A percentile compares a stretch with the other conserved stretches of the same genome.
Evolutionary conservation across 768 basidiomycete genomes (phyloP).

Genomic region (Lentinula sp.): DNA sequence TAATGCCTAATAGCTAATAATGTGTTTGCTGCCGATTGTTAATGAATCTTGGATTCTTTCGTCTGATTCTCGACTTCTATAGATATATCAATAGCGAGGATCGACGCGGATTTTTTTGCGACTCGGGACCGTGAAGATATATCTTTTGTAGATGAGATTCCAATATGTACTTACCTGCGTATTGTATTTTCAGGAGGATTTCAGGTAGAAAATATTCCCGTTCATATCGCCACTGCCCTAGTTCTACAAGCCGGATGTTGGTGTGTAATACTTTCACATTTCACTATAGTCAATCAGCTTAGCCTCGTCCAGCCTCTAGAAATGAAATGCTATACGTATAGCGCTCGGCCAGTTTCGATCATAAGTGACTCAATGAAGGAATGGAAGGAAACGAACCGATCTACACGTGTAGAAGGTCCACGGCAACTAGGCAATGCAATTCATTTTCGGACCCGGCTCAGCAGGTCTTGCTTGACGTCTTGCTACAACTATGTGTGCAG

Average conservation of each 20-base stretch:
- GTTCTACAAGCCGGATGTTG: neutral
- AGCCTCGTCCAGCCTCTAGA: neutral
- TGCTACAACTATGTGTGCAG: neutral
- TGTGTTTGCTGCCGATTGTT: neutral
- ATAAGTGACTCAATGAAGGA: neutral
- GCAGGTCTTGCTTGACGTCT: conserved; percentile 3
- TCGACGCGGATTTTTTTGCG: neutral
- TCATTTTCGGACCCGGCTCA: conserved; percentile 1
- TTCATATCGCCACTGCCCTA: neutral
- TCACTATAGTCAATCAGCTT: neutral
- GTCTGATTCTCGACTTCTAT: neutral
- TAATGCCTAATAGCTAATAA: neutral
- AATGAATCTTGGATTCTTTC: conserved; percentile 1
- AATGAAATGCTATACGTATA: neutral
- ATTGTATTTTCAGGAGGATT: too few species aligned
- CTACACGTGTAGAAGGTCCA: conserved; percentile 2
- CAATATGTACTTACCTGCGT: too few species aligned
- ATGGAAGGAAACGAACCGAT: neutral
- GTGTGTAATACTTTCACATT: neutral
- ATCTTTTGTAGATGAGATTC: neutral
- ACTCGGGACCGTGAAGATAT: neutral
- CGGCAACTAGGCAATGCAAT: neutral
- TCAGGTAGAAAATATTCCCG: too few species aligned
- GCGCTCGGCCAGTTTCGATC: neutral
- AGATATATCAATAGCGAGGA: neutral